These are phyloP conservation scores for Mimosa pudica DNA, from an alignment of 306 rosid species.

Conservation along the genomic window DNA sequence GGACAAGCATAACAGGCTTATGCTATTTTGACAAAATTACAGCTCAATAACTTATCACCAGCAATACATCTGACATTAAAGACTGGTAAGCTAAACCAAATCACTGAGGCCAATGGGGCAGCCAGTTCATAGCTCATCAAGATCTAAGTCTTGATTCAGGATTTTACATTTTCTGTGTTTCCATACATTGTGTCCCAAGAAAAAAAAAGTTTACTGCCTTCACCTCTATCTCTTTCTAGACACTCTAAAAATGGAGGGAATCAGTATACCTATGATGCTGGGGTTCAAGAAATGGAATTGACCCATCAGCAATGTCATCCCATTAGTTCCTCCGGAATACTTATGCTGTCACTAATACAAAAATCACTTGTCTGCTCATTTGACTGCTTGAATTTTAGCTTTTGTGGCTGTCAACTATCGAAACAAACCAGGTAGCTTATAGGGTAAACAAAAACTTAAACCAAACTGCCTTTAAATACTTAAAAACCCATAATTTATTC, in stretches of 20 bases:
- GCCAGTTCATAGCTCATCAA: not conserved
- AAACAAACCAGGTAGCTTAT: constrained; percentile 23
- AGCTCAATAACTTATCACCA: not conserved
- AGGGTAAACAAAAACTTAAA: constrained; percentile 18
- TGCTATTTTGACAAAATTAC: not conserved
- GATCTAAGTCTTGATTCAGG: not conserved
- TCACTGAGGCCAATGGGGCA: not conserved
- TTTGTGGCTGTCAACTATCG: not conserved
- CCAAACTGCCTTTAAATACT: constrained; percentile 23
- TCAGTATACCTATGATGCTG: not conserved
- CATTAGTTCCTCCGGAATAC: not conserved
- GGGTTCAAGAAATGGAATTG: not conserved
- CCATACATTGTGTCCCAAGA: not conserved
- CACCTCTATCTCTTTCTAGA: not conserved
- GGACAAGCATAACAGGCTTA: too few relatives aligned
- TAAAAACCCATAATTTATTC: not conserved
- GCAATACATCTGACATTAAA: not conserved
- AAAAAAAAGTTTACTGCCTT: too few relatives aligned
- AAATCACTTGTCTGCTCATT: not conserved
- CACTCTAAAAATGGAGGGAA: not conserved
- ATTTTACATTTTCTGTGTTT: not conserved
- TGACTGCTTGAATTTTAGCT: constrained; percentile 1
- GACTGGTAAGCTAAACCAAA: not conserved
- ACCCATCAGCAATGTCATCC: not conserved
- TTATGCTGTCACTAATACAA: not conserved